These are phyloP conservation scores for Vitis riparia DNA, from an alignment of 164 flowering plant species.

Conservation along the genomic window DNA sequence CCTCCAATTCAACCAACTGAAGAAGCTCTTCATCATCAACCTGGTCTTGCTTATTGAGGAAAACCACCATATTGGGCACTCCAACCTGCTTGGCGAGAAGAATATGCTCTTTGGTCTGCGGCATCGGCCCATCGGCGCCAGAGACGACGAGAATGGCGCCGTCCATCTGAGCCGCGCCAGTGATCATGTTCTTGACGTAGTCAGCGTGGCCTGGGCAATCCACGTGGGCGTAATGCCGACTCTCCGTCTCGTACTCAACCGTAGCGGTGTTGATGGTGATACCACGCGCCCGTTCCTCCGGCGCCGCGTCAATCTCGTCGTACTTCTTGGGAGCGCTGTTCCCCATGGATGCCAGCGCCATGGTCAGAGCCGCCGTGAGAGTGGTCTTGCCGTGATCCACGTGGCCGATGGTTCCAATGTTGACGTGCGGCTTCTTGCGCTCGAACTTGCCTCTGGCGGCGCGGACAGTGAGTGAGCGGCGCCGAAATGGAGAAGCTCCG, in stretches of 20 bases:
- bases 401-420: slow-evolving; percentile 72
- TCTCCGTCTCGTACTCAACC: slow-evolving; percentile 69
- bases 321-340: slow-evolving; percentile 60
- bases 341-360: slow-evolving; percentile 59
- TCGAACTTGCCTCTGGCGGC: slow-evolving; percentile 72
- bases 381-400: slow-evolving; percentile 80
- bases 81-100: slow-evolving; percentile 68
- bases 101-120: slow-evolving; percentile 71
- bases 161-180: slow-evolving; percentile 81
- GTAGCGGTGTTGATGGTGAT: slow-evolving; percentile 70
- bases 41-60: slow-evolving; percentile 62
- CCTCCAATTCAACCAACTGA: slow-evolving; percentile 64
- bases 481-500: slow-evolving; percentile 7
- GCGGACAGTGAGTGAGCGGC: slow-evolving; percentile 37
- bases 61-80: slow-evolving; percentile 64
- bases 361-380: slow-evolving; percentile 66
- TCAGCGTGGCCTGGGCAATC: slow-evolving; percentile 79
- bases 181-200: slow-evolving; percentile 74
- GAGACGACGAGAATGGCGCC: slow-evolving; percentile 69
- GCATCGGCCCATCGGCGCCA: slow-evolving; percentile 76
- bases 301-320: slow-evolving; percentile 74
- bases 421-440: slow-evolving; percentile 67
- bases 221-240: slow-evolving; percentile 68
- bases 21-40: slow-evolving; percentile 68
- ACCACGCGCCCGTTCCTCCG: slow-evolving; percentile 62